Evolutionary conservation across 805 yeast genomes (phyloP).

Genomic region (Cyberlindnera japonica): DNA sequence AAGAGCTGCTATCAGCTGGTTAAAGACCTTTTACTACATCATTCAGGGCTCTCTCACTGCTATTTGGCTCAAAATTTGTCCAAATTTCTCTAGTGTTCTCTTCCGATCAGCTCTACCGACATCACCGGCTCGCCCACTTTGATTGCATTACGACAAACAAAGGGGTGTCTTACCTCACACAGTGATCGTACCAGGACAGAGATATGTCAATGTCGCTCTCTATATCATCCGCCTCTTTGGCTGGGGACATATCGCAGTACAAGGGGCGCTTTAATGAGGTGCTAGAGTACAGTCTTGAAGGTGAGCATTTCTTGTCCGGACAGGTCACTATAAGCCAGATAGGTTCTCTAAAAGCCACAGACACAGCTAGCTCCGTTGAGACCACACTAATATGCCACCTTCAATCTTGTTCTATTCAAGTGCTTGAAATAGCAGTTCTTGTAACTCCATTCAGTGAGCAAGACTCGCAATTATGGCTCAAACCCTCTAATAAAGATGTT

Average conservation of each 20-base stretch:
- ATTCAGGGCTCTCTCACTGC: no score
- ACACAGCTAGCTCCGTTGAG: neutral
- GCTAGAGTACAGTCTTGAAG: conserved; percentile 10
- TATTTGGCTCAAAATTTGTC: no score
- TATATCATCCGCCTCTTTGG: conserved; percentile 5
- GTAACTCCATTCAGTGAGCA: conserved; percentile 7
- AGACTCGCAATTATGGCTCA: conserved; percentile 14
- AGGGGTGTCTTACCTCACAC: no score
- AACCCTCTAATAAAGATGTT: conserved; percentile 21
- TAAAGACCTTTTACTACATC: no score
- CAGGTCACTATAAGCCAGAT: conserved; percentile 4
- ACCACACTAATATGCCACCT: conserved; percentile 11
- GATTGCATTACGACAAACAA: no score
- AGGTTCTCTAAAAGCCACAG: conserved; percentile 4
- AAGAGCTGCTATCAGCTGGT: no score
- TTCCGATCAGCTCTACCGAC: no score
- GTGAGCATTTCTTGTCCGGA: conserved; percentile 3
- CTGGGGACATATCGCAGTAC: conserved; percentile 5
- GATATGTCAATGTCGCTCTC: no score
- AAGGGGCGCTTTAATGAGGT: conserved; percentile 8
- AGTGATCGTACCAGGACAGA: no score
- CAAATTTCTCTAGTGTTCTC: no score
- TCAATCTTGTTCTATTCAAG: conserved; percentile 12
- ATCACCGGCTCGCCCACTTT: no score
- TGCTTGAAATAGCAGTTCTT: conserved; percentile 6